These are phyloP conservation scores for Globisporangium cederbergense DNA, from an alignment of 352 stramenopile species.

Conservation along the genomic window DNA sequence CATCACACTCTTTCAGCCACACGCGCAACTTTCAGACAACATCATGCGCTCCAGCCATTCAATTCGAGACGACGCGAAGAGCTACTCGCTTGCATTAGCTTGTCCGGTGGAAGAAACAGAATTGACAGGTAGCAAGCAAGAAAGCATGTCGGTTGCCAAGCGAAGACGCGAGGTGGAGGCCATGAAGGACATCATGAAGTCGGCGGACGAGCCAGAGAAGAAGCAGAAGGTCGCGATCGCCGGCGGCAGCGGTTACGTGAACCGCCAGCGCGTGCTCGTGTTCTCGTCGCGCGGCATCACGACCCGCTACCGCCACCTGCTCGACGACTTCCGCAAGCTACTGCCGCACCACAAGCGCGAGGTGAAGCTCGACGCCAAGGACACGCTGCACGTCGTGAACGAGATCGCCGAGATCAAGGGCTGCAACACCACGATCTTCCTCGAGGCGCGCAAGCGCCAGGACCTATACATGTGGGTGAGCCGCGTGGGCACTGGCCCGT, in stretches of 20 bases:
- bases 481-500: slow-evolving; percentile 93
- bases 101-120: slow-evolving; percentile 34
- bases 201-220: slow-evolving; percentile 32
- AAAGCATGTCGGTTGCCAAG: slow-evolving; percentile 21
- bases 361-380: slow-evolving; percentile 97
- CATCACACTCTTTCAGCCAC: neutral
- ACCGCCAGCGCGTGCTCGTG: slow-evolving; percentile 93
- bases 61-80: slow-evolving; percentile 15
- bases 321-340: slow-evolving; percentile 97
- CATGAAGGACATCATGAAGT: slow-evolving; percentile 22
- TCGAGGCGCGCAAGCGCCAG: slow-evolving; percentile 96
- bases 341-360: slow-evolving; percentile 99
- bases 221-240: slow-evolving; percentile 36
- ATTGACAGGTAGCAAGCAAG: slow-evolving; percentile 6
- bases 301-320: slow-evolving; percentile 96
- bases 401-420: slow-evolving; percentile 98
- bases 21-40: neutral
- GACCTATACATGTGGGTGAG: slow-evolving; percentile 99
- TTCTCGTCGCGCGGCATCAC: slow-evolving; percentile 92
- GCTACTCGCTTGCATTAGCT: slow-evolving; percentile 14
- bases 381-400: slow-evolving; percentile 94
- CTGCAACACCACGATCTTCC: slow-evolving; percentile 96
- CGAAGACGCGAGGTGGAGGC: slow-evolving; percentile 21
- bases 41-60: slow-evolving; percentile 12
- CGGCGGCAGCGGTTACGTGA: slow-evolving; percentile 64